phyloP scores from a whole-genome alignment of 192 early-diverging fungal species.

The Coemansia sp. region DNA sequence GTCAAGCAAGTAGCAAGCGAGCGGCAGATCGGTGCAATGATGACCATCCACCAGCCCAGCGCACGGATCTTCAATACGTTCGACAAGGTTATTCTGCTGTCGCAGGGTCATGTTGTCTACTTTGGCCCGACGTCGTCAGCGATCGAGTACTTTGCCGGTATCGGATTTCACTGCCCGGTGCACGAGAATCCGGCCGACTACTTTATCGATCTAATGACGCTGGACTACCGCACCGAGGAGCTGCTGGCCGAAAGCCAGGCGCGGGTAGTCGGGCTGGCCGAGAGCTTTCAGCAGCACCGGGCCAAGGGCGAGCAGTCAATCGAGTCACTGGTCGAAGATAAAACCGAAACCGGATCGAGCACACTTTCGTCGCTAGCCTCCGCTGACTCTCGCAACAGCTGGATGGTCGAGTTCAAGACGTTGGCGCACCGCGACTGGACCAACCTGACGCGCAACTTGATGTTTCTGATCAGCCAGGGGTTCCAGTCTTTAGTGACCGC shows the following conservation, averaged over 20 bases:
- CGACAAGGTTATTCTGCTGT: conserved; percentile 71
- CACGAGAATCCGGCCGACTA: conserved; percentile 72
- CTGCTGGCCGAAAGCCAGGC: conserved; percentile 21
- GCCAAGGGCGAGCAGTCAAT: background rate
- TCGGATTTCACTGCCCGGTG: conserved; percentile 59
- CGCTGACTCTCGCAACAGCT: conserved; percentile 19
- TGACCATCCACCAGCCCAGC: conserved; percentile 89
- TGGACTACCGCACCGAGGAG: conserved; percentile 44
- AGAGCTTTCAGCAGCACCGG: conserved; percentile 22
- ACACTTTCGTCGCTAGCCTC: too few species aligned
- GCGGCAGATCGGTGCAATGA: conserved; percentile 64
- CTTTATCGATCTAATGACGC: conserved; percentile 60
- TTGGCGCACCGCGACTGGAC: conserved; percentile 50
- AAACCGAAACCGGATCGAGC: background rate
- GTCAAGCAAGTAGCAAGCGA: conserved; percentile 55
- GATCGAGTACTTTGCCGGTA: conserved; percentile 41
- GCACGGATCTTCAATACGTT: conserved; percentile 78
- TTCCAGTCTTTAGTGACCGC: conserved; percentile 35
- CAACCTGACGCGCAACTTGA: conserved; percentile 41
- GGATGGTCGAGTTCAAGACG: conserved; percentile 48
- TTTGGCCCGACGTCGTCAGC: conserved; percentile 51
- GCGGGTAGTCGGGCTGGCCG: conserved; percentile 39
- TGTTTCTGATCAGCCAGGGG: conserved; percentile 30
- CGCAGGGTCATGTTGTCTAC: conserved; percentile 60
- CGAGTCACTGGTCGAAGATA: background rate